A percentile compares a stretch with the other conserved stretches of the same genome.
These are phyloP conservation scores for Populus pruinosa DNA, from an alignment of 345 rosid species.

Conservation along the genomic window DNA sequence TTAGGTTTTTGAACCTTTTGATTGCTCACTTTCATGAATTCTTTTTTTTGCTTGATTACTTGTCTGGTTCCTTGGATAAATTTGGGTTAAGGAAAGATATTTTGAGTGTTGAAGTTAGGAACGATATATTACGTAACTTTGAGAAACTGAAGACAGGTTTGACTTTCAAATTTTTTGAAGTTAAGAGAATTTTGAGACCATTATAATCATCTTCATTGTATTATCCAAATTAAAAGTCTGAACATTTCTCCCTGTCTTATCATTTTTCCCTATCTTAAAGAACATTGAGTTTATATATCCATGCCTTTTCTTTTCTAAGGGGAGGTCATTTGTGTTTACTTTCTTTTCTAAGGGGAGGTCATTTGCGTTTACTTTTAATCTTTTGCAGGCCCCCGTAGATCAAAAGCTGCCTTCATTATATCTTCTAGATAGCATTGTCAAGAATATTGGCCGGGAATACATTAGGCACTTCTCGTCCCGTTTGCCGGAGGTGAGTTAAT, in stretches of 20 bases:
- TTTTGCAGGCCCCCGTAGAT: conserved; percentile 74
- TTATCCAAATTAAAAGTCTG: background rate
- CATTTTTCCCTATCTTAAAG: background rate
- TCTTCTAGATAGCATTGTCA: conserved; percentile 95
- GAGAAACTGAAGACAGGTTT: background rate
- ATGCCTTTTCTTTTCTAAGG: background rate
- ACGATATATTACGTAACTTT: background rate
- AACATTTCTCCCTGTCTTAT: background rate
- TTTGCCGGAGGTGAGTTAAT: conserved; percentile 81
- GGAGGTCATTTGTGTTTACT: background rate
- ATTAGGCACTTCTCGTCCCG: conserved; percentile 70
- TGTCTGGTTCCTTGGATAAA: background rate
- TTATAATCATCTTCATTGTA: background rate
- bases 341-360: no score
- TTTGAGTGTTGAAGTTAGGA: background rate
- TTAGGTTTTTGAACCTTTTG: background rate
- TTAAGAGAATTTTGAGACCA: background rate
- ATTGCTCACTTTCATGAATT: background rate
- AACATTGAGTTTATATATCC: background rate
- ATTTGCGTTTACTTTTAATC: background rate
- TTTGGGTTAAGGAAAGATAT: background rate
- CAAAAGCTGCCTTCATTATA: conserved; percentile 89
- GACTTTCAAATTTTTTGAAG: background rate
- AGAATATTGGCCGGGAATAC: conserved; percentile 86
- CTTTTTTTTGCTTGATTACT: background rate